These are phyloP conservation scores for Serendipita sp. DNA, from an alignment of 768 basidiomycete species.

Conservation along the genomic window DNA sequence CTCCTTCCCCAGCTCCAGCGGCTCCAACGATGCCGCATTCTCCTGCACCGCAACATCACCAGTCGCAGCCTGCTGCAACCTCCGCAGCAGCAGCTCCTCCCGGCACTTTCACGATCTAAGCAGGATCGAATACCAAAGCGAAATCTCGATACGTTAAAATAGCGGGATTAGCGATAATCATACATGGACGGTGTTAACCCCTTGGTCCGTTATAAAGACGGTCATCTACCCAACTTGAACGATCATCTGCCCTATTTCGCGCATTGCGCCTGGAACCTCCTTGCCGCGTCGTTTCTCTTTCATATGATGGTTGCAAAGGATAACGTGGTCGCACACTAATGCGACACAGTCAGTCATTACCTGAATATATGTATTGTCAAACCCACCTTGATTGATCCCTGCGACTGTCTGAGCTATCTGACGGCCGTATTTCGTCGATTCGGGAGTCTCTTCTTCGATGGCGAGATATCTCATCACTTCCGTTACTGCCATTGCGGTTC, in stretches of 20 bases:
- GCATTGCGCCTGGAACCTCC: not conserved
- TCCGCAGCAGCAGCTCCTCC: slow-evolving; percentile 17
- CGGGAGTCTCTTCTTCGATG: not conserved
- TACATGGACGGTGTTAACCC: slow-evolving; percentile 14
- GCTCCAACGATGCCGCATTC: slow-evolving; percentile 7
- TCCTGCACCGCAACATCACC: slow-evolving; percentile 1
- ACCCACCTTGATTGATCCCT: slow-evolving; percentile 13
- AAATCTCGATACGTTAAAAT: slow-evolving; percentile 16
- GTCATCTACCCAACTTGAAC: slow-evolving; percentile 30
- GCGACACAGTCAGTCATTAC: slow-evolving; percentile 15
- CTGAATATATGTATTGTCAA: slow-evolving; percentile 21
- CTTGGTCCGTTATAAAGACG: slow-evolving; percentile 26
- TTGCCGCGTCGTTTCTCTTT: not conserved
- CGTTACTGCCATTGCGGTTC: not conserved
- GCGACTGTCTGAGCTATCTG: slow-evolving; percentile 3
- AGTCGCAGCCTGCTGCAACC: not conserved
- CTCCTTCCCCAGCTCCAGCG: slow-evolving; percentile 5
- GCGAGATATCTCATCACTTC: not conserved
- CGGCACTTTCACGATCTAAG: slow-evolving; percentile 37
- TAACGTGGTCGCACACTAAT: not conserved
- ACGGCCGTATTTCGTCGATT: slow-evolving; percentile 1
- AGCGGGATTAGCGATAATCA: slow-evolving; percentile 18
- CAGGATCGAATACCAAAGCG: slow-evolving; percentile 28
- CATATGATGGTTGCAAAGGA: slow-evolving; percentile 6
- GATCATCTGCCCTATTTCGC: not conserved